A percentile compares a stretch with the other conserved stretches of the same genome.
phyloP scores from a whole-genome alignment of 163 green algal genomes.

The Picocystis sp. region DNA sequence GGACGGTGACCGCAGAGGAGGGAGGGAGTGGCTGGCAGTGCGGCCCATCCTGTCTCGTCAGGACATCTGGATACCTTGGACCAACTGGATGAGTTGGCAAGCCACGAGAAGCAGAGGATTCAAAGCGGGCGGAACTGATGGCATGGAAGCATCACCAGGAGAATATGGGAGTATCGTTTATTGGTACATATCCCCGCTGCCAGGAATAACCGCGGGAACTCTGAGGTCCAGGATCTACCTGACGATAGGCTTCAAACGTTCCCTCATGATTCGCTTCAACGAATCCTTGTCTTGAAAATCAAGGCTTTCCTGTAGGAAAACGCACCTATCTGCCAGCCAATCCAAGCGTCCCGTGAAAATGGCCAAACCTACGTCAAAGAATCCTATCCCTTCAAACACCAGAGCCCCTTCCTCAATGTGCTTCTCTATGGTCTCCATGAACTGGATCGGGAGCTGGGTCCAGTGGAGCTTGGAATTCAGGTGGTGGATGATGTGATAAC shows the following conservation, averaged over 20 bases:
- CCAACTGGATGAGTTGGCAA: too few species aligned
- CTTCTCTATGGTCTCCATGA: slow-evolving; percentile 28
- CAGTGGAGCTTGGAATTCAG: slow-evolving; percentile 64
- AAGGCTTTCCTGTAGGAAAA: slow-evolving; percentile 22
- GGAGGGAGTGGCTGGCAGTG: too few species aligned
- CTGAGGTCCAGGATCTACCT: too few species aligned
- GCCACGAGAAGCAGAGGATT: too few species aligned
- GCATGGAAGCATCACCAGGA: too few species aligned
- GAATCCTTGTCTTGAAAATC: slow-evolving; percentile 32
- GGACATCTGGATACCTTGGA: too few species aligned
- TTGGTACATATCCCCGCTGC: too few species aligned
- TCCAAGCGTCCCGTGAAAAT: slow-evolving; percentile 34
- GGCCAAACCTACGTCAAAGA: slow-evolving; percentile 54
- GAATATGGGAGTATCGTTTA: too few species aligned
- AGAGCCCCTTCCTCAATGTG: slow-evolving; percentile 33
- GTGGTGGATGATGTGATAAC: slow-evolving; percentile 79
- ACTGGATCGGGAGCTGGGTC: slow-evolving; percentile 43
- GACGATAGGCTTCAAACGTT: not conserved
- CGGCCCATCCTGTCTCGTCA: too few species aligned
- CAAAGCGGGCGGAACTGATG: too few species aligned
- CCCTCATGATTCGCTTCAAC: slow-evolving; percentile 21
- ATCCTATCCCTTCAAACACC: slow-evolving; percentile 37
- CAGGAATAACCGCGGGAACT: too few species aligned
- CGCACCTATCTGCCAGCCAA: slow-evolving; percentile 28
- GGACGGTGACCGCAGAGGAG: too few species aligned